Percentiles rank a stretch among this genome's conserved stretches.
phyloP scores from a whole-genome alignment of 192 early-diverging fungal species.

The Bifiguratus adelaidae region DNA sequence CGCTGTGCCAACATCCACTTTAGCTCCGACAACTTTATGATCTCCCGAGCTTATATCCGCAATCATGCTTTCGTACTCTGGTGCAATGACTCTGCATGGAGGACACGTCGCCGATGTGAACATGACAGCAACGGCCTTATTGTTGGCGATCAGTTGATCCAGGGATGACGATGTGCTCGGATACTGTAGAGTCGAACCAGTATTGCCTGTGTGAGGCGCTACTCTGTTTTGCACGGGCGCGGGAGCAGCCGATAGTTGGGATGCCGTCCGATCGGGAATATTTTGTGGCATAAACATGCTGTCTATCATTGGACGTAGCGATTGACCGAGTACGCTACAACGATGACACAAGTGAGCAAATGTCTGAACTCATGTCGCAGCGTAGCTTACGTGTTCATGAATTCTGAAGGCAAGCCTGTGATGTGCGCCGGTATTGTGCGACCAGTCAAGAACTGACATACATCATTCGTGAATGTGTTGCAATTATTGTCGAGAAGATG shows the following conservation, averaged over 20 bases:
- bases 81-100: conserved; percentile 58
- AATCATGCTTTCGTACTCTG: conserved; percentile 52
- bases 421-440: conserved; percentile 65
- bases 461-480: conserved; percentile 66
- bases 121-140: conserved; percentile 47
- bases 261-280: neutral
- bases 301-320: conserved; percentile 56
- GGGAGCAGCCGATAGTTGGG: neutral
- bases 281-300: conserved; percentile 45
- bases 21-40: conserved; percentile 40
- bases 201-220: conserved; percentile 12
- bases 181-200: conserved; percentile 11
- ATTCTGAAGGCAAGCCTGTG: conserved; percentile 58
- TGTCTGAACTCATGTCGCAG: neutral
- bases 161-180: conserved; percentile 9
- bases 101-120: conserved; percentile 61
- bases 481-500: conserved; percentile 87
- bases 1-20: conserved; percentile 47
- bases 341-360: neutral
- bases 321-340: conserved; percentile 44
- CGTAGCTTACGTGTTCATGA: conserved; percentile 35
- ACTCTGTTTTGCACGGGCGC: too few species aligned
- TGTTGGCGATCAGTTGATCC: conserved; percentile 11
- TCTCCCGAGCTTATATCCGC: conserved; percentile 20
- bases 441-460: conserved; percentile 75